Evolutionary conservation across 192 early-diverging fungal species (phyloP).

Genomic region (Neocallimastix lanati): DNA sequence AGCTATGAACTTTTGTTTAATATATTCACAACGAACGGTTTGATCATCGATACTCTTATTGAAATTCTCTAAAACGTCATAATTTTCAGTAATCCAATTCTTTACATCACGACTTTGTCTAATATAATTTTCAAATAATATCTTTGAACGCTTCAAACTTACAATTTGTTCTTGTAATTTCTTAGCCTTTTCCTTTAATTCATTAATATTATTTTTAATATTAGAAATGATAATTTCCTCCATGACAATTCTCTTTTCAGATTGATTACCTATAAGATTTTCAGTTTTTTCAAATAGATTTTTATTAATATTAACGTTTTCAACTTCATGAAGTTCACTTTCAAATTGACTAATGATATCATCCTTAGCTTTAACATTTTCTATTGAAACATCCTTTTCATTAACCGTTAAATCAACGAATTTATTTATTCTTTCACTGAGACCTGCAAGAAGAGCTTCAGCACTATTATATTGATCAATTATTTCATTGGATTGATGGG

Average conservation of each 20-base stretch:
- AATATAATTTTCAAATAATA: neutral
- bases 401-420: neutral
- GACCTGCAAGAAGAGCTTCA: neutral
- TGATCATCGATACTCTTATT: neutral
- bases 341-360: neutral
- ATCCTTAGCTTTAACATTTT: neutral
- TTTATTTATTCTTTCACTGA: neutral
- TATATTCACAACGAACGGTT: neutral
- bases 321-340: neutral
- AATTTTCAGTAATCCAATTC: neutral
- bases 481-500: neutral
- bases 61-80: neutral
- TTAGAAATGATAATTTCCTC: neutral
- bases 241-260: neutral
- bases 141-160: neutral
- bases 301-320: neutral
- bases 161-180: neutral
- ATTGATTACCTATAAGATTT: neutral
- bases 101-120: neutral
- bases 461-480: neutral
- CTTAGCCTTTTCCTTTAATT: neutral
- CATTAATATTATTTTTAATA: neutral
- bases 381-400: neutral
- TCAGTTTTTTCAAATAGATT: neutral
- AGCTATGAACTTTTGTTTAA: neutral